Evolutionary conservation across 2,329 filamentous ascomycete genomes (phyloP).

Genomic region (Talaromyces islandicus): DNA sequence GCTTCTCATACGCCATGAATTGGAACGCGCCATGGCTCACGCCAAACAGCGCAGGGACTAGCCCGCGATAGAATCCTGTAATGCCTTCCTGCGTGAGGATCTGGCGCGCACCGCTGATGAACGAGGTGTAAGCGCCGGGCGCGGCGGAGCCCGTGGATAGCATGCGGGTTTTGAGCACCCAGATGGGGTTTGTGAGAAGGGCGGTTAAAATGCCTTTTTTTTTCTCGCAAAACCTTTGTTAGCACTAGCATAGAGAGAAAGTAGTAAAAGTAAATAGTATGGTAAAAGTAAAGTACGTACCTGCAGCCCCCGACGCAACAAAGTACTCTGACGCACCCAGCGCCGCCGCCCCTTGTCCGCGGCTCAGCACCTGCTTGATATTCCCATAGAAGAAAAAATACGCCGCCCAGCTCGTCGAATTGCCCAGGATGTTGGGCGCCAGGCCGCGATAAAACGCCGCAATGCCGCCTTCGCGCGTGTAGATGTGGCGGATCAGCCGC

Average conservation of each 20-base stretch:
- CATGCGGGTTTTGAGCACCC: slow-evolving; percentile 98
- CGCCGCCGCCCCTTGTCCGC: no score
- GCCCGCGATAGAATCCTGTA: slow-evolving; percentile 78
- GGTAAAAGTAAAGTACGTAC: no score
- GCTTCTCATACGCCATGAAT: slow-evolving; percentile 86
- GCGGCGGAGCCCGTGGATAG: slow-evolving; percentile 71
- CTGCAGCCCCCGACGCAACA: slow-evolving; percentile 60
- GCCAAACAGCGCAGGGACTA: slow-evolving; percentile 75
- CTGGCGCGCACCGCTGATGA: slow-evolving; percentile 62
- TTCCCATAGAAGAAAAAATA: slow-evolving; percentile 77
- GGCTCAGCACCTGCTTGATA: slow-evolving; percentile 44
- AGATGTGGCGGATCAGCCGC: slow-evolving; percentile 47
- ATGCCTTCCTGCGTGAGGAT: slow-evolving; percentile 68
- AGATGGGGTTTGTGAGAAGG: slow-evolving; percentile 85
- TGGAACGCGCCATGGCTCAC: slow-evolving; percentile 91
- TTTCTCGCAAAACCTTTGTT: no score
- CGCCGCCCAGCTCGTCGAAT: slow-evolving; percentile 81
- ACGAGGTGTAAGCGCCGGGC: slow-evolving; percentile 73
- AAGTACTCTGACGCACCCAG: slow-evolving; percentile 71
- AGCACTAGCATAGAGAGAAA: no score
- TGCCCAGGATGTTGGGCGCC: slow-evolving; percentile 84
- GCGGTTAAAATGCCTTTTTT: slow-evolving; percentile 72
- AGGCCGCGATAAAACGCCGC: slow-evolving; percentile 81
- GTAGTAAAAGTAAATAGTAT: background rate
- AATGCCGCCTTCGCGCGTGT: slow-evolving; percentile 51